Conservation (phyloP, 106 monocot species). For the Dendrobium chrysotoxum region DNA sequence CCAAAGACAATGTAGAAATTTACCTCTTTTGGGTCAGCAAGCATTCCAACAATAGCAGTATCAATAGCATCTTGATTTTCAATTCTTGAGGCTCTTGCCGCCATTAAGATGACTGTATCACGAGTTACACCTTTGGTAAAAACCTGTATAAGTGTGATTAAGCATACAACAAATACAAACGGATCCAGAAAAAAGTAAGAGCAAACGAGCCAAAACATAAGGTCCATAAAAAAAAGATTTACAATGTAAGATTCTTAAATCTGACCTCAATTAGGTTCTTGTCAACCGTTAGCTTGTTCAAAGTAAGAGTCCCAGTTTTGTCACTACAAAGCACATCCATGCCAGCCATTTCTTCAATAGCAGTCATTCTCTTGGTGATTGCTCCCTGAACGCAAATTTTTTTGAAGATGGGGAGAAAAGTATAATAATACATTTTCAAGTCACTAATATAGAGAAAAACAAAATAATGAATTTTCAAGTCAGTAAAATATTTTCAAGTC, state of each 20-base stretch:
- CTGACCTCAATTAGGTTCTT: slow-evolving; percentile 33
- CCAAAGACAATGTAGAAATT: not conserved
- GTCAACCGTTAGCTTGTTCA: slow-evolving; percentile 35
- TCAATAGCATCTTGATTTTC: slow-evolving; percentile 99
- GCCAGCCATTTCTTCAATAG: slow-evolving; percentile 46
- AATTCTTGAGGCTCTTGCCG: slow-evolving; percentile 84
- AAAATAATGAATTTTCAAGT: not conserved
- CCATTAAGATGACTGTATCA: slow-evolving; percentile 89
- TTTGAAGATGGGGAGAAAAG: not conserved
- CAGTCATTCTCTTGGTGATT: slow-evolving; percentile 43
- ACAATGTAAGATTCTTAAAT: not conserved
- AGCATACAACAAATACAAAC: not conserved
- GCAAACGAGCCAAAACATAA: not conserved
- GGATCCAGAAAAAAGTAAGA: not conserved
- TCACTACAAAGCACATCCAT: slow-evolving; percentile 48
- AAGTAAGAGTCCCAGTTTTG: slow-evolving; percentile 38
- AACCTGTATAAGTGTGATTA: slow-evolving; percentile 32
- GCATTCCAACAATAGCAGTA: slow-evolving; percentile 90
- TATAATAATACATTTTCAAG: not conserved
- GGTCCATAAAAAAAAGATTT: not conserved
- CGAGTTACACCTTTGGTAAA: slow-evolving; percentile 72
- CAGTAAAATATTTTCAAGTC: slow-evolving; percentile 4
- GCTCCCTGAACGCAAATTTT: slow-evolving; percentile 23
- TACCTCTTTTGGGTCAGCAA: slow-evolving; percentile 95
- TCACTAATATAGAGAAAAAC: not conserved